These are phyloP conservation scores for Didymella keratinophila DNA, from an alignment of 2,329 filamentous ascomycete genomes.

Conservation along the genomic window DNA sequence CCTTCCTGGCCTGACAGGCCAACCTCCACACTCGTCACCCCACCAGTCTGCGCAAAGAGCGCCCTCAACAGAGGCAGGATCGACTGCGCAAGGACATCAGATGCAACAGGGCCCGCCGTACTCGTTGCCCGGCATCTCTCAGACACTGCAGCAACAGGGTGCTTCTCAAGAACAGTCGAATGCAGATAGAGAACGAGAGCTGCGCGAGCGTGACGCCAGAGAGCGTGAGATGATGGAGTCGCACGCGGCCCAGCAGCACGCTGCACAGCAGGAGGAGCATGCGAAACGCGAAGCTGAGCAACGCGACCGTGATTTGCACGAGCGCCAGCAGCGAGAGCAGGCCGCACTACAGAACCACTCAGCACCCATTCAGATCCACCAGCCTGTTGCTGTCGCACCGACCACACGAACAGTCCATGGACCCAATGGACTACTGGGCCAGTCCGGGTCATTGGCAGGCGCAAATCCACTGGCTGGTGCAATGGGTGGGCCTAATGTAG, in stretches of 20 bases:
- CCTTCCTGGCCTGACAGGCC: slow-evolving; percentile 54
- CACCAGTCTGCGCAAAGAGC: slow-evolving; percentile 48
- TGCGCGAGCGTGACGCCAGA: slow-evolving; percentile 52
- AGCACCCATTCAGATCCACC: slow-evolving; percentile 89
- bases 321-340: slow-evolving; percentile 68
- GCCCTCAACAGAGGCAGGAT: slow-evolving; percentile 48
- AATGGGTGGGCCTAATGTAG: slow-evolving; percentile 66
- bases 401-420: slow-evolving; percentile 85
- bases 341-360: slow-evolving; percentile 85
- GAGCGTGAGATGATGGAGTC: slow-evolving; percentile 65
- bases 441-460: slow-evolving; percentile 61
- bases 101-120: slow-evolving; percentile 51
- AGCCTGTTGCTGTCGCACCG: slow-evolving; percentile 81
- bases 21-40: slow-evolving; percentile 55
- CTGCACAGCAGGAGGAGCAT: slow-evolving; percentile 63
- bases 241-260: slow-evolving; percentile 49
- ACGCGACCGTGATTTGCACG: slow-evolving; percentile 64
- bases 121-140: slow-evolving; percentile 55
- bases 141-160: slow-evolving; percentile 51
- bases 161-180: slow-evolving; percentile 46
- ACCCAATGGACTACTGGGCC: slow-evolving; percentile 80
- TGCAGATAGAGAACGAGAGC: slow-evolving; percentile 56
- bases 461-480: slow-evolving; percentile 59
- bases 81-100: slow-evolving; percentile 44
- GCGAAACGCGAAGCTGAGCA: slow-evolving; percentile 55